phyloP scores from a whole-genome alignment of 495 filamentous ascomycete species.

The Bacidia gigantensis region DNA sequence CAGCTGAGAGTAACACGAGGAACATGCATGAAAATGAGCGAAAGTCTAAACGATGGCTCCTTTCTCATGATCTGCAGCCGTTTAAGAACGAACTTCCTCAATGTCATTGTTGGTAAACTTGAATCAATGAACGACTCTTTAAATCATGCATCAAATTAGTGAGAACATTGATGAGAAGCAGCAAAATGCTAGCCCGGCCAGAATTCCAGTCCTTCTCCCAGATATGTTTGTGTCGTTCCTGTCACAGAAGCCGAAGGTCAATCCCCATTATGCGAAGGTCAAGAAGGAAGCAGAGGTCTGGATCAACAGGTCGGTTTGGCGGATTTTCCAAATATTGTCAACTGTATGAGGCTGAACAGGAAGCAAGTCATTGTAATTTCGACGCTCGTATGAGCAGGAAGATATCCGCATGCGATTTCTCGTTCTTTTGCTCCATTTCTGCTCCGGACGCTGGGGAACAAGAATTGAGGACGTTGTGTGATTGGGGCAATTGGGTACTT shows the following conservation, averaged over 20 bases:
- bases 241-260: conserved; percentile 17
- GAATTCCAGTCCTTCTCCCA: conserved; percentile 12
- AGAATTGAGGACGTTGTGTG: conserved; percentile 20
- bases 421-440: conserved; percentile 18
- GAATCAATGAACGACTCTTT: too few species aligned
- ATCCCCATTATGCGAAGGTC: conserved; percentile 20
- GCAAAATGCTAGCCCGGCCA: neutral
- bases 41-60: too few species aligned
- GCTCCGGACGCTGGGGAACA: conserved; percentile 16
- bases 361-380: neutral
- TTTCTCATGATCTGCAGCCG: too few species aligned
- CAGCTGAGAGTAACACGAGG: too few species aligned
- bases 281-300: conserved; percentile 18
- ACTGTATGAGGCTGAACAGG: neutral
- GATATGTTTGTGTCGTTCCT: conserved; percentile 26
- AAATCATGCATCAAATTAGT: too few species aligned
- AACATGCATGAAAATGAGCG: too few species aligned
- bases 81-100: too few species aligned
- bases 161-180: neutral
- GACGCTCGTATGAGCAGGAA: conserved; percentile 1
- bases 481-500: conserved; percentile 26
- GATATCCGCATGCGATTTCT: conserved; percentile 12
- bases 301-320: conserved; percentile 12
- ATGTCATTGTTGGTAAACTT: too few species aligned
- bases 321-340: neutral